phyloP scores from a whole-genome alignment of 495 filamentous ascomycete species.

The Penicillium cosmopolitanum region DNA sequence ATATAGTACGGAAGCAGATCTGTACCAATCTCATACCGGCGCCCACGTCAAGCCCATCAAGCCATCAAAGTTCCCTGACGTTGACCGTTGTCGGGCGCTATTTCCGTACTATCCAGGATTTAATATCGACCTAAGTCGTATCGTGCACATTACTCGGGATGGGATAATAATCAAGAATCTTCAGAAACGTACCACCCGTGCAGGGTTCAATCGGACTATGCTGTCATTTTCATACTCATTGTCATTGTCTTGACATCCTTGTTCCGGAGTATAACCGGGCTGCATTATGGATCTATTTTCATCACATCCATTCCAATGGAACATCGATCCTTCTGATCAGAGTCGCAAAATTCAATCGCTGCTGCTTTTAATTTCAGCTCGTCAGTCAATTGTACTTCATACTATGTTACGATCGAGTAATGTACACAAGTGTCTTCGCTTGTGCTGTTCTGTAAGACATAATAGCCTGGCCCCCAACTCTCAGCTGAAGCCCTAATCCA shows the following conservation, averaged over 20 bases:
- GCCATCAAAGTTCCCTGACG: neutral
- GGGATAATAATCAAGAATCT: neutral
- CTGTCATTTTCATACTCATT: neutral
- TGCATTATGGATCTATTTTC: neutral
- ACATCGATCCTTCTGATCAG: neutral
- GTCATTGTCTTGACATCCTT: neutral
- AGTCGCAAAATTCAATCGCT: neutral
- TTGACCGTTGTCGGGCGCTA: slow-evolving; percentile 2
- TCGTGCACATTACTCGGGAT: neutral
- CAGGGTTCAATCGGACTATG: neutral
- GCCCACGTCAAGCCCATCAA: neutral
- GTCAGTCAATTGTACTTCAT: neutral
- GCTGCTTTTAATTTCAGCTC: neutral
- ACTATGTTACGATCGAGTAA: neutral
- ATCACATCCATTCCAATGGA: neutral
- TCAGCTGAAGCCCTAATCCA: neutral
- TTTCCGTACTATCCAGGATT: neutral
- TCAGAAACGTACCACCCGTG: neutral
- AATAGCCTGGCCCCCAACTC: neutral
- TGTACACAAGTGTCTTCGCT: neutral
- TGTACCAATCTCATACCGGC: neutral
- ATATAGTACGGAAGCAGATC: neutral
- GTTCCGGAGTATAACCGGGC: neutral
- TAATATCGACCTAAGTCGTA: neutral
- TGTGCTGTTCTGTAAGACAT: neutral